Percentiles rank a stretch among this genome's conserved stretches.
Evolutionary conservation across 306 rosid species (phyloP).

Genomic region (Castanea mollissima): DNA sequence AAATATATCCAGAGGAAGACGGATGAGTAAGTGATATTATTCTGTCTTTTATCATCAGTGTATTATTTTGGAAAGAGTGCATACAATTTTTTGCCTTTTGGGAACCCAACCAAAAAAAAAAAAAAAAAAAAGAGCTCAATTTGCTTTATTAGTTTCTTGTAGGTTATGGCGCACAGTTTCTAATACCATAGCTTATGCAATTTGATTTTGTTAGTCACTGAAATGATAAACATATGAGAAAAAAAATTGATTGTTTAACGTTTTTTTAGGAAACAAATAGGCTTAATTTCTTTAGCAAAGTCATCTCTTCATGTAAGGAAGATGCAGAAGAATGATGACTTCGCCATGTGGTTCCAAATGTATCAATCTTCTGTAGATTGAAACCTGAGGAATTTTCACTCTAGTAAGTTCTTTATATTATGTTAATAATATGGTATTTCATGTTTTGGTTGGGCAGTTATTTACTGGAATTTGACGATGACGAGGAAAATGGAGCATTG

Average conservation of each 20-base stretch:
- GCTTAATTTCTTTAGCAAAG: neutral
- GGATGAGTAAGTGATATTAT: conserved; percentile 76
- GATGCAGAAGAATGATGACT: neutral
- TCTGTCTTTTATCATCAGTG: conserved; percentile 13
- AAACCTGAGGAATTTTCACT: neutral
- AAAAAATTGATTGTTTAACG: neutral
- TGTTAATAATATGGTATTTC: conserved; percentile 4
- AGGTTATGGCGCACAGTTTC: neutral
- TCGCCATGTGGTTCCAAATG: neutral
- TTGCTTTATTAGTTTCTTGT: neutral
- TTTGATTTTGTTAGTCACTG: neutral
- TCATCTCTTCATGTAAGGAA: neutral
- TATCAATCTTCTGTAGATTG: neutral
- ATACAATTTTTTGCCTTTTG: neutral
- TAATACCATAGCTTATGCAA: neutral
- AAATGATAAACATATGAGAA: neutral
- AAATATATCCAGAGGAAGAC: conserved; percentile 74
- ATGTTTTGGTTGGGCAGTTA: conserved; percentile 59
- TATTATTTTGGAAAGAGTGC: neutral
- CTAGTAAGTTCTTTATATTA: no score
- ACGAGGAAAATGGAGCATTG: conserved; percentile 94
- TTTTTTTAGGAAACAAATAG: neutral
- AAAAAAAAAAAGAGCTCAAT: neutral
- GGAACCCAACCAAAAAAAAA: neutral
- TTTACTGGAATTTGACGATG: conserved; percentile 91